These are phyloP conservation scores for Backusella luteola DNA, from an alignment of 192 early-diverging fungal genomes.

Conservation along the genomic window DNA sequence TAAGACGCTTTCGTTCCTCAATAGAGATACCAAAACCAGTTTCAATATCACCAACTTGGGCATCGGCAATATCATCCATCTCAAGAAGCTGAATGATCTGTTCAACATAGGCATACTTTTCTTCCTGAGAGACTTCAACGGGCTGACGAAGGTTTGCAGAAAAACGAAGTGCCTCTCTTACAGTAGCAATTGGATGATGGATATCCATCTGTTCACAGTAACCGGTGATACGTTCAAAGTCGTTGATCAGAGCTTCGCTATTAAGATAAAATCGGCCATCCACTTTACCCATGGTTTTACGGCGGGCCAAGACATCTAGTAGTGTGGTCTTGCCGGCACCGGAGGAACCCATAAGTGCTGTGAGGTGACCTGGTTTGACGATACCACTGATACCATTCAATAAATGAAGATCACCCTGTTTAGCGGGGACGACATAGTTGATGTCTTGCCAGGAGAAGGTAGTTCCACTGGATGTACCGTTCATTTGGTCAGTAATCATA, in stretches of 20 bases:
- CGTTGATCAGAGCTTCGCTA: constrained; percentile 53
- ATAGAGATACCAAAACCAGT: constrained; percentile 78
- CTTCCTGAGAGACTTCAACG: constrained; percentile 51
- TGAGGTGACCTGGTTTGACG: constrained; percentile 70
- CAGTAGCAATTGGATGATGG: constrained; percentile 71
- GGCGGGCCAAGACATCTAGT: constrained; percentile 67
- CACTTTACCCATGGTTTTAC: constrained; percentile 68
- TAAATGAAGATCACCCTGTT: constrained; percentile 60
- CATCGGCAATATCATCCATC: constrained; percentile 68
- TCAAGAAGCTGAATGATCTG: constrained; percentile 72
- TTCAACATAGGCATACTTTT: constrained; percentile 74
- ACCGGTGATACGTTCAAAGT: constrained; percentile 69
- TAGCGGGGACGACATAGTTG: constrained; percentile 67
- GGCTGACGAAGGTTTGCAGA: constrained; percentile 76
- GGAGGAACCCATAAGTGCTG: constrained; percentile 76
- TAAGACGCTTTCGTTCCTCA: constrained; percentile 85
- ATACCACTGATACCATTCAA: constrained; percentile 68
- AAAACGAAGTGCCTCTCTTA: constrained; percentile 76
- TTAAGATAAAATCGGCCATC: constrained; percentile 68
- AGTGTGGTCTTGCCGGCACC: constrained; percentile 78
- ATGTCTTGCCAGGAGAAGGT: constrained; percentile 64
- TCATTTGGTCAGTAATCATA: constrained; percentile 33
- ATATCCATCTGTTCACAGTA: constrained; percentile 89
- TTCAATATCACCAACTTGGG: constrained; percentile 71
- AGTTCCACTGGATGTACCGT: constrained; percentile 36